Percentiles rank a stretch among this genome's conserved stretches.
Conservation (phyloP, 1,284 basidiomycete species). For the Cutaneotrichosporon cutaneum region DNA sequence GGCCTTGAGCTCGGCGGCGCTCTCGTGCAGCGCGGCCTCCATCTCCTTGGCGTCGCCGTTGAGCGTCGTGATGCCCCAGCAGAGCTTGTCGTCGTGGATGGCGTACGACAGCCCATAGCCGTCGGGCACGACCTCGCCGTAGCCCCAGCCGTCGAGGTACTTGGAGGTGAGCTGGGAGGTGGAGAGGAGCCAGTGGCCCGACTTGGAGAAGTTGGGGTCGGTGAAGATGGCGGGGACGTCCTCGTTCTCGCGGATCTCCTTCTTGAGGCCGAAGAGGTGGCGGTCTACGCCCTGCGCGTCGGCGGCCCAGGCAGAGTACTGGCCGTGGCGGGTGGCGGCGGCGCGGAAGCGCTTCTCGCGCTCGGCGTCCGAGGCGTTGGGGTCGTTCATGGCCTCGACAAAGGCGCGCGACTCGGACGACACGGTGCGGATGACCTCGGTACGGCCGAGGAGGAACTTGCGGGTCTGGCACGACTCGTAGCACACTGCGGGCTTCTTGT, state of each 20-base stretch:
- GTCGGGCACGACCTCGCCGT: conserved; percentile 90
- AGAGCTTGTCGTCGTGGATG: conserved; percentile 81
- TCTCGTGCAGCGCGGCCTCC: conserved; percentile 70
- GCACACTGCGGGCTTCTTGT: conserved; percentile 72
- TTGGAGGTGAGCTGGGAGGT: conserved; percentile 83
- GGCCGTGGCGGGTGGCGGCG: conserved; percentile 77
- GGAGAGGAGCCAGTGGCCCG: conserved; percentile 85
- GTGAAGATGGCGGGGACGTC: conserved; percentile 72
- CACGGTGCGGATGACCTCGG: conserved; percentile 88
- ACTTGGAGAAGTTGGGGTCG: conserved; percentile 70
- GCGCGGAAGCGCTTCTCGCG: conserved; percentile 71
- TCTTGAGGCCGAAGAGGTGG: conserved; percentile 91
- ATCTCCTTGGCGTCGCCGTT: conserved; percentile 65
- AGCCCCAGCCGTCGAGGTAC: conserved; percentile 93
- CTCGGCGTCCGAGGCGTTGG: conserved; percentile 59
- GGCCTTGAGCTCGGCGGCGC: conserved; percentile 69
- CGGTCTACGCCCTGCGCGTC: conserved; percentile 94
- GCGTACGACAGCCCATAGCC: conserved; percentile 93
- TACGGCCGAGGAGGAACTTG: conserved; percentile 85
- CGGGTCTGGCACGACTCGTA: conserved; percentile 96
- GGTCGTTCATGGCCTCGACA: conserved; percentile 81
- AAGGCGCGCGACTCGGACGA: conserved; percentile 82
- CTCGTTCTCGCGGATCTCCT: conserved; percentile 74
- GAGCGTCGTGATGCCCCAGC: conserved; percentile 88
- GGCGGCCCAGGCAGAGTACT: conserved; percentile 86